phyloP scores from a whole-genome alignment of 139 green algal species.

The Limnomonas spitsbergensis region DNA sequence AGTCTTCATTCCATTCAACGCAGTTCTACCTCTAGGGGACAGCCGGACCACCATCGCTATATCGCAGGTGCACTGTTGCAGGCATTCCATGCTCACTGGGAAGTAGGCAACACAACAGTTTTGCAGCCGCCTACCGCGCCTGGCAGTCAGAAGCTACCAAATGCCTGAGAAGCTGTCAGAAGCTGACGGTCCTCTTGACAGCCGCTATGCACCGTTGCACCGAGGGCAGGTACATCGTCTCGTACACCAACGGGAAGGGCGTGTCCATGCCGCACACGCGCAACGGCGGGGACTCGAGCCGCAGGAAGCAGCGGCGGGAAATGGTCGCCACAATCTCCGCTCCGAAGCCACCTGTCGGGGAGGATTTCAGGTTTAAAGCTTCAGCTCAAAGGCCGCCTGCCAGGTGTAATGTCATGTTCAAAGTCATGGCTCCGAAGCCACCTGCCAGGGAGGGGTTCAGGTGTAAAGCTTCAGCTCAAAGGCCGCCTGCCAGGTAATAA shows the following conservation, averaged over 20 bases:
- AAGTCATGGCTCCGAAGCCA: constrained; percentile 84
- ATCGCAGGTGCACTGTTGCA: too few species aligned
- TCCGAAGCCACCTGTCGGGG: constrained; percentile 74
- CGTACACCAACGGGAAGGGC: constrained; percentile 83
- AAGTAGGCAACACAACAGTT: too few species aligned
- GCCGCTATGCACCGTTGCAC: constrained; percentile 54
- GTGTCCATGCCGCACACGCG: constrained; percentile 85
- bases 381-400: neutral
- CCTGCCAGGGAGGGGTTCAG: constrained; percentile 34
- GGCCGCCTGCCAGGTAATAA: too few species aligned
- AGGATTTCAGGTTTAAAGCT: neutral
- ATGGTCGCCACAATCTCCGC: constrained; percentile 78
- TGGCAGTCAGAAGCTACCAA: too few species aligned
- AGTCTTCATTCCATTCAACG: too few species aligned
- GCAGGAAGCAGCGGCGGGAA: constrained; percentile 61
- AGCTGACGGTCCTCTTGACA: constrained; percentile 41
- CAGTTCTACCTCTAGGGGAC: too few species aligned
- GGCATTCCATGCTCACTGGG: too few species aligned
- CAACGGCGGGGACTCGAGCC: constrained; percentile 69
- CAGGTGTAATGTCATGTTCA: constrained; percentile 51
- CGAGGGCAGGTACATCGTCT: constrained; percentile 76
- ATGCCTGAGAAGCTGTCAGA: constrained; percentile 30
- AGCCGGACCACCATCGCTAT: too few species aligned
- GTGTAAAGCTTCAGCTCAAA: neutral
- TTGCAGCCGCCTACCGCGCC: too few species aligned